phyloP scores from a whole-genome alignment of 345 rosid genomes.

The Citrus mangshanensis region DNA sequence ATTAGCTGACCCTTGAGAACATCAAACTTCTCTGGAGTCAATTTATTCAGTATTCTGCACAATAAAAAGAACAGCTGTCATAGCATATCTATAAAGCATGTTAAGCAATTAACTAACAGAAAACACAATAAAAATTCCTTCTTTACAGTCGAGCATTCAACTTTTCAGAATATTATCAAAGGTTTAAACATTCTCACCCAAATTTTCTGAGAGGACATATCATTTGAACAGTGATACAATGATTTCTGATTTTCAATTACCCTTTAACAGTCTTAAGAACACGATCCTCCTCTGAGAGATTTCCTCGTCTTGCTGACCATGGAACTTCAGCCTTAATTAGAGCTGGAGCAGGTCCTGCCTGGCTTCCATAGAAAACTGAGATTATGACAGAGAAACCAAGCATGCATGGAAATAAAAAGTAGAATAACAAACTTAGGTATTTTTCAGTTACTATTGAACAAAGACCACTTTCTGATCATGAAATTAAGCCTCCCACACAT shows the following conservation, averaged over 20 bases:
- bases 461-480: neutral
- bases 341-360: conserved; percentile 60
- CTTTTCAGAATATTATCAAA: neutral
- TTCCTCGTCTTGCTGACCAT: conserved; percentile 60
- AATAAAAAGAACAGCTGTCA: conserved; percentile 17
- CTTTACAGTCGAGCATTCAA: neutral
- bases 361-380: conserved; percentile 18
- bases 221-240: neutral
- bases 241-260: conserved; percentile 31
- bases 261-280: conserved; percentile 72
- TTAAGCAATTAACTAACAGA: neutral
- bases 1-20: conserved; percentile 86
- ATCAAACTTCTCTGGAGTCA: conserved; percentile 90
- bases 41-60: conserved; percentile 79
- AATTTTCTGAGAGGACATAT: neutral
- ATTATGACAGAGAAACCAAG: neutral
- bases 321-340: conserved; percentile 72
- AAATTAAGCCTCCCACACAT: neutral
- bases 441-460: neutral
- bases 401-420: neutral
- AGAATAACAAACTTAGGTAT: neutral
- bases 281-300: conserved; percentile 53
- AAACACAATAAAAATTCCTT: neutral
- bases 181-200: neutral
- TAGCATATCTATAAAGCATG: neutral